Evolutionary conservation across 225 moss, liverwort and hornwort genomes (phyloP).

Genomic region (Physcomitrellopsis africana): DNA sequence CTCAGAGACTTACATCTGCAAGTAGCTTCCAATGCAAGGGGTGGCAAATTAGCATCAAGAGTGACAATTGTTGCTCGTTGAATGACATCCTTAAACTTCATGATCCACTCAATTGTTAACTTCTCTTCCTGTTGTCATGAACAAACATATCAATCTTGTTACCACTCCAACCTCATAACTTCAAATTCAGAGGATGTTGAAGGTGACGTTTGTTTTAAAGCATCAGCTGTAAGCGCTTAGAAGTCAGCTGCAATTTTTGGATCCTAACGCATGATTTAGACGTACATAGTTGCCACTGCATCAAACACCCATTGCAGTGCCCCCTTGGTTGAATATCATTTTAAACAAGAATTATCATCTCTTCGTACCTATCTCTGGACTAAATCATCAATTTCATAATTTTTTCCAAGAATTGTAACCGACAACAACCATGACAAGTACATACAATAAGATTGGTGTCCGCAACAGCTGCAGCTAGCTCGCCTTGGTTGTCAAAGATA

Average conservation of each 20-base stretch:
- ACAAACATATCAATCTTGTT: constrained; percentile 34
- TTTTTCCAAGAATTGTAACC: neutral
- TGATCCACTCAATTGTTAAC: constrained; percentile 83
- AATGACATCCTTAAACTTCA: constrained; percentile 61
- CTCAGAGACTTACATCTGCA: constrained; percentile 63
- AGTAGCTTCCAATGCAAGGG: constrained; percentile 67
- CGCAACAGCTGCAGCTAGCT: constrained; percentile 84
- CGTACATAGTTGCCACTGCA: neutral
- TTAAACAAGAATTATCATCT: neutral
- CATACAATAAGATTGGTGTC: constrained; percentile 79
- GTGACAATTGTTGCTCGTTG: constrained; percentile 74
- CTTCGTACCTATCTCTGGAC: neutral
- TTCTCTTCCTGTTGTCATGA: constrained; percentile 70
- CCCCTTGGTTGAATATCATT: too few relatives aligned
- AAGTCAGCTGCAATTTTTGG: constrained; percentile 17
- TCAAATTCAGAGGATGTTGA: constrained; percentile 13
- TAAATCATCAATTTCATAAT: neutral
- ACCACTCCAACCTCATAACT: constrained; percentile 5
- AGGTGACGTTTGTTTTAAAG: constrained; percentile 18
- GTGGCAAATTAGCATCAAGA: constrained; percentile 84
- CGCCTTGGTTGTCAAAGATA: constrained; percentile 87
- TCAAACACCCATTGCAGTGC: neutral
- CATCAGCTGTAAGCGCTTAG: constrained; percentile 10
- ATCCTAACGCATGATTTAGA: constrained; percentile 5
- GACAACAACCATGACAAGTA: constrained; percentile 4